These are phyloP conservation scores for Bombardia bombarda DNA, from an alignment of 495 filamentous ascomycete genomes.

Conservation along the genomic window DNA sequence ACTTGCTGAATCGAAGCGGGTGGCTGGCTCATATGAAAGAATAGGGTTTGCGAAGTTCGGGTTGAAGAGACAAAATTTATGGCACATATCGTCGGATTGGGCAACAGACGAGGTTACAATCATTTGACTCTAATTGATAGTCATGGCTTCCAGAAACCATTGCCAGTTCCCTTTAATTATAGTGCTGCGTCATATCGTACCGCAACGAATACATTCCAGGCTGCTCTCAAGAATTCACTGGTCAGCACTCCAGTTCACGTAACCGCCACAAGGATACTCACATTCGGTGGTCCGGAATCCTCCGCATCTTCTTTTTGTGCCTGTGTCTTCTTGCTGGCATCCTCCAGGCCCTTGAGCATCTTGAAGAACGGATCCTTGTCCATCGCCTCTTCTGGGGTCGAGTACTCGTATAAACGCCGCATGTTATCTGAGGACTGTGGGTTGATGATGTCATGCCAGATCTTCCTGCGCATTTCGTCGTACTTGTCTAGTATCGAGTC, in stretches of 20 bases:
- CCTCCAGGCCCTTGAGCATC: conserved; percentile 26
- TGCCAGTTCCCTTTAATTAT: no score
- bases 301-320: neutral
- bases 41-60: no score
- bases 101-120: no score
- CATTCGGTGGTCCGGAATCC: neutral
- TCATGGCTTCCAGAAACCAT: no score
- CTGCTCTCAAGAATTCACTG: neutral
- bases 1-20: no score
- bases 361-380: conserved; percentile 36
- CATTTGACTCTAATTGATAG: no score
- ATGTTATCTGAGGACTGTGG: conserved; percentile 41
- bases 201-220: neutral
- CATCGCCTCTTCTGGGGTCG: conserved; percentile 24
- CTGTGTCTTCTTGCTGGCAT: neutral
- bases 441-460: conserved; percentile 40
- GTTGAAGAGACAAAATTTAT: no score
- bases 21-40: no score
- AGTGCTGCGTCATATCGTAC: conserved; percentile 34
- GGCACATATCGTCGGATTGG: no score
- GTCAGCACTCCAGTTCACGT: conserved; percentile 12
- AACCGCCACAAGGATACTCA: conserved; percentile 7
- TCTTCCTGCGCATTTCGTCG: conserved; percentile 37
- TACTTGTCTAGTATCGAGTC: conserved; percentile 45
- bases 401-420: conserved; percentile 16